Evolutionary conservation across 352 stramenopile genomes (phyloP).

Genomic region (Thraustotheca clavata): DNA sequence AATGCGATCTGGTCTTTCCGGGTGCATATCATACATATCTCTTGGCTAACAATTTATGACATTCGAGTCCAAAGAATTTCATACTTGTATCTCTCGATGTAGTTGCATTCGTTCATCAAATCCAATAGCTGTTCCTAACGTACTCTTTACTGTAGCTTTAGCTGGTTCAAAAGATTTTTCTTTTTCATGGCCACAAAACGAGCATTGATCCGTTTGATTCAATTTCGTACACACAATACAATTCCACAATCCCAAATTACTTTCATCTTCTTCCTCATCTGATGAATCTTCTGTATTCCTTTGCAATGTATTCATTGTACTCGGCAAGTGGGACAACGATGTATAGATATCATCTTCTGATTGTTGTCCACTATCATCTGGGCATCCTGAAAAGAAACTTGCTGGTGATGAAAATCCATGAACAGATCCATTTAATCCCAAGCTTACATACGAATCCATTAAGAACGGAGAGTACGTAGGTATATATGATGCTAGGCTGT

Average conservation of each 20-base stretch:
- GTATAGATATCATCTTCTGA: conserved; percentile 20
- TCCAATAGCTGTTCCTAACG: conserved; percentile 10
- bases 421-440: not conserved
- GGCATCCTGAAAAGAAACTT: conserved; percentile 17
- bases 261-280: not conserved
- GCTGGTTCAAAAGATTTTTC: not conserved
- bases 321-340: conserved; percentile 21
- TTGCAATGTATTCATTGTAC: not conserved
- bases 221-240: conserved; percentile 18
- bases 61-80: not conserved
- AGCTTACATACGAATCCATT: conserved; percentile 20
- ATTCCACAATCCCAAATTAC: conserved; percentile 5
- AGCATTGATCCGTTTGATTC: conserved; percentile 16
- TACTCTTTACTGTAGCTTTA: not conserved
- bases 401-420: conserved; percentile 7
- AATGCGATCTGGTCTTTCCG: conserved; percentile 19
- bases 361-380: not conserved
- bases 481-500: conserved; percentile 15
- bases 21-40: conserved; percentile 8
- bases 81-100: conserved; percentile 17
- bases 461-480: conserved; percentile 17
- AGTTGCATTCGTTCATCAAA: conserved; percentile 19
- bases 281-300: not conserved
- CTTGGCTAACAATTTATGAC: not conserved
- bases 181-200: conserved; percentile 5